Conservation (phyloP, 805 yeast species). For the Saturnispora quitensis region DNA sequence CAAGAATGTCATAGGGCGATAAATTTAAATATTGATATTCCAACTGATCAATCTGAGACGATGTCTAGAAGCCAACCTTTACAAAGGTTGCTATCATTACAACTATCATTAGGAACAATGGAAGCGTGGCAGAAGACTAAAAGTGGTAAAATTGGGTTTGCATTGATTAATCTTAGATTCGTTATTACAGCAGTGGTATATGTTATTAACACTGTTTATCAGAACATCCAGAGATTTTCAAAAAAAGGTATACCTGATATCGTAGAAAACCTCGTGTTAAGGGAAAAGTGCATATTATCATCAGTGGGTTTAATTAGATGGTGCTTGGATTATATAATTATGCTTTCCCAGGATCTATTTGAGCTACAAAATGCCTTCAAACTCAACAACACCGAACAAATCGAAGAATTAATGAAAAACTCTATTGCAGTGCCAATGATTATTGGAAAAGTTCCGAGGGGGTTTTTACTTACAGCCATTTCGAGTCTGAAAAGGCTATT, state of each 20-base stretch:
- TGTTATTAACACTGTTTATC: conserved; percentile 47
- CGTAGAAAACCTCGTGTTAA: conserved; percentile 29
- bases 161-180: conserved; percentile 57
- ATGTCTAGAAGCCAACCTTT: conserved; percentile 68
- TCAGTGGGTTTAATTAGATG: conserved; percentile 77
- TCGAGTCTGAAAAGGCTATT: conserved; percentile 56
- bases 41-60: conserved; percentile 69
- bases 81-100: conserved; percentile 63
- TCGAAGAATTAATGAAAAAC: conserved; percentile 17
- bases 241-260: conserved; percentile 48
- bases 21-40: conserved; percentile 59
- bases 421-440: conserved; percentile 47
- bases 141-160: conserved; percentile 46
- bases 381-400: conserved; percentile 15
- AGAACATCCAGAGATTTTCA: conserved; percentile 53
- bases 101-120: conserved; percentile 51
- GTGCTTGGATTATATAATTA: conserved; percentile 72
- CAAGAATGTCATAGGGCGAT: conserved; percentile 70
- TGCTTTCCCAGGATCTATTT: conserved; percentile 62
- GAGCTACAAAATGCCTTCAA: conserved; percentile 31
- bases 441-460: conserved; percentile 61
- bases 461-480: conserved; percentile 55
- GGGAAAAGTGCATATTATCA: conserved; percentile 56
- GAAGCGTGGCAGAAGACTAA: conserved; percentile 31
- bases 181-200: conserved; percentile 64